Conservation (phyloP, 2,329 filamentous ascomycete genomes). For the Davidsoniella virescens region DNA sequence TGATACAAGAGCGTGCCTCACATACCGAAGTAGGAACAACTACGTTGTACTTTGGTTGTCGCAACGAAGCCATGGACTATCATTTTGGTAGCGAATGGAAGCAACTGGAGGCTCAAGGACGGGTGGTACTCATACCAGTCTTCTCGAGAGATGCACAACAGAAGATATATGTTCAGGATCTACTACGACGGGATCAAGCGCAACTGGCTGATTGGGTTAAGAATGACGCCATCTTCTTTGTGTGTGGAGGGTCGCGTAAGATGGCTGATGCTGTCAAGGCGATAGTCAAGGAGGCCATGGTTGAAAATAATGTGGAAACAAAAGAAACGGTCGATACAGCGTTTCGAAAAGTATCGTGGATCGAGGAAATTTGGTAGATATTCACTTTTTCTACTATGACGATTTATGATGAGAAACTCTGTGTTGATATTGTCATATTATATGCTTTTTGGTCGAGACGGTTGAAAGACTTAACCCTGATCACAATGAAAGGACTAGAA, state of each 20-base stretch:
- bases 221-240: constrained; percentile 29
- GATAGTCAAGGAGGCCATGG: constrained; percentile 34
- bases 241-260: constrained; percentile 41
- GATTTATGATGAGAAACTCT: not conserved
- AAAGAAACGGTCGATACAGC: constrained; percentile 24
- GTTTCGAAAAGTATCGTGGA: constrained; percentile 27
- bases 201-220: constrained; percentile 21
- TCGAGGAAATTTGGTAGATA: constrained; percentile 43
- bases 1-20: constrained; percentile 59
- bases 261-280: constrained; percentile 40
- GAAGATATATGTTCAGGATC: constrained; percentile 30
- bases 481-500: no score
- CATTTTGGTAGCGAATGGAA: constrained; percentile 70
- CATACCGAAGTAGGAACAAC: constrained; percentile 15
- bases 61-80: constrained; percentile 59
- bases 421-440: no score
- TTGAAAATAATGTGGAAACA: constrained; percentile 21
- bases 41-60: constrained; percentile 70
- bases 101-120: constrained; percentile 12
- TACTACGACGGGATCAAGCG: constrained; percentile 20
- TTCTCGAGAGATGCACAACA: constrained; percentile 30
- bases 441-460: no score
- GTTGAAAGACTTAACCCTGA: no score
- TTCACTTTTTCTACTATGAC: no score
- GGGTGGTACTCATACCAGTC: constrained; percentile 25